phyloP scores from a whole-genome alignment of 371 early-diverging fungal genomes.

The Polyrhizophydium stewartii region DNA sequence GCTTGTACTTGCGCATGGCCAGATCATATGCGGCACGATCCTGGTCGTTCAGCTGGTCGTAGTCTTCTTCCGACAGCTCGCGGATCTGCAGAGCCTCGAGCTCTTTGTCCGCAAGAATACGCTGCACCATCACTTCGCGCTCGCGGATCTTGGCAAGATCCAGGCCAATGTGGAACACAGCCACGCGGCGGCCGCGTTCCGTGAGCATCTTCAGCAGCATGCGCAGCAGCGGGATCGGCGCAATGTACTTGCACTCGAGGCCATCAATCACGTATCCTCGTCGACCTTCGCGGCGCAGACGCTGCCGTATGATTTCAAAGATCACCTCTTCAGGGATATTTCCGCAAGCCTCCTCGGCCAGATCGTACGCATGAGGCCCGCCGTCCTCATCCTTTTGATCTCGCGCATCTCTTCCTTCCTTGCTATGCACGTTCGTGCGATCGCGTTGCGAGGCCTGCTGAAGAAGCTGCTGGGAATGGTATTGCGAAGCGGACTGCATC shows the following conservation, averaged over 20 bases:
- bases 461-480: no score
- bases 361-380: background rate
- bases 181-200: slow-evolving; percentile 11
- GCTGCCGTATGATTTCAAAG: slow-evolving; percentile 23
- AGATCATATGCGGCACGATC: slow-evolving; percentile 41
- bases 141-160: slow-evolving; percentile 39
- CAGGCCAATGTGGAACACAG: slow-evolving; percentile 32
- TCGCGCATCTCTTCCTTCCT: background rate
- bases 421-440: background rate
- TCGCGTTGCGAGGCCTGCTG: background rate
- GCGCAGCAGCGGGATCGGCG: slow-evolving; percentile 16
- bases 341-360: background rate
- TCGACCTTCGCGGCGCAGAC: slow-evolving; percentile 33
- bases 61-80: slow-evolving; percentile 46
- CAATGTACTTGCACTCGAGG: slow-evolving; percentile 39
- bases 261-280: slow-evolving; percentile 47
- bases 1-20: slow-evolving; percentile 33
- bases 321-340: slow-evolving; percentile 34
- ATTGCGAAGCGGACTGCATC: no score
- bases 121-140: slow-evolving; percentile 28
- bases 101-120: slow-evolving; percentile 26
- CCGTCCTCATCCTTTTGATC: slow-evolving; percentile 3
- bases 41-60: slow-evolving; percentile 36
- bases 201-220: background rate
- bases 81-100: slow-evolving; percentile 27